These are phyloP conservation scores for Trichophyton verrucosum DNA, from an alignment of 2,329 filamentous ascomycete genomes.

Conservation along the genomic window DNA sequence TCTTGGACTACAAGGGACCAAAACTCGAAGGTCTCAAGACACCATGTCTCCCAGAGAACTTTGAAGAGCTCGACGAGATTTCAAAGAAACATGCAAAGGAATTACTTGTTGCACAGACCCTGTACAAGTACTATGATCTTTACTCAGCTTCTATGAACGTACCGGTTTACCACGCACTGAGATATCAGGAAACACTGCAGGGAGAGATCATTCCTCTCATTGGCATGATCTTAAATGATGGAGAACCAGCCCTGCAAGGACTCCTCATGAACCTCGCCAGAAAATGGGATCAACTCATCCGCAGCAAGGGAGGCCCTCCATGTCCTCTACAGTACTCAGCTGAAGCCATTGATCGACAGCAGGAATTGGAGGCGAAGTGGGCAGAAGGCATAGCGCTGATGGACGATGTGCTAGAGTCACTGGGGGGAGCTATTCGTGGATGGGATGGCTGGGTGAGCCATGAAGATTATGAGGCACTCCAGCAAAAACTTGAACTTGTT, in stretches of 20 bases:
- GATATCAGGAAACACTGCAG: neutral
- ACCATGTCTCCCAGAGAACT: neutral
- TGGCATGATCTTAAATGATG: neutral
- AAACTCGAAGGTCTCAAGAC: neutral
- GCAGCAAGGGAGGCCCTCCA: neutral
- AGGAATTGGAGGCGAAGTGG: conserved; percentile 6
- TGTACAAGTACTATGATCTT: neutral
- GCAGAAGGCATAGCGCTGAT: conserved; percentile 7
- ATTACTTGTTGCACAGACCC: neutral
- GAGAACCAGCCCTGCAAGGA: neutral
- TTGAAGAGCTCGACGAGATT: neutral
- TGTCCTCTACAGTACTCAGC: neutral
- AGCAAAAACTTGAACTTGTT: conserved; percentile 5
- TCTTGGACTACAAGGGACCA: conserved; percentile 3
- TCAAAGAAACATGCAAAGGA: neutral
- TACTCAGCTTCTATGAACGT: neutral
- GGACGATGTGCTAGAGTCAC: conserved; percentile 4
- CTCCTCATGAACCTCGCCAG: neutral
- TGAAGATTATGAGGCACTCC: conserved; percentile 5
- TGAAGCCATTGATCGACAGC: neutral
- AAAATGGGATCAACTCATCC: neutral
- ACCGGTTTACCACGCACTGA: neutral
- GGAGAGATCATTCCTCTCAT: neutral
- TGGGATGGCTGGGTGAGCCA: conserved; percentile 5
- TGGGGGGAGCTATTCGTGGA: conserved; percentile 1